Evolutionary conservation across 2,329 filamentous ascomycete genomes (phyloP).

Genomic region (Talaromyces sp.): DNA sequence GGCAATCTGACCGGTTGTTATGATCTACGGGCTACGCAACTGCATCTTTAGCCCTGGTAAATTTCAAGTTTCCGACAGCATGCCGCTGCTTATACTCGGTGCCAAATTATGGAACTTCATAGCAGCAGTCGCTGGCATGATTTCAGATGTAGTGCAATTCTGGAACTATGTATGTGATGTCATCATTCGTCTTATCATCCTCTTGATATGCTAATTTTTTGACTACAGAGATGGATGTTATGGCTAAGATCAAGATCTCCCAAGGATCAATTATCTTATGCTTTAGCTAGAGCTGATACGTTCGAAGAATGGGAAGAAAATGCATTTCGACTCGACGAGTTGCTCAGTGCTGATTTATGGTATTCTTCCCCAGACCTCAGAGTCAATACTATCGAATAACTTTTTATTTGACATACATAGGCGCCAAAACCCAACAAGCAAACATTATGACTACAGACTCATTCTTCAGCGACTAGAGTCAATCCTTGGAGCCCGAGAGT

Average conservation of each 20-base stretch:
- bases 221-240: constrained; percentile 55
- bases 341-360: constrained; percentile 79
- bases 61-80: not conserved
- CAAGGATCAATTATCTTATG: constrained; percentile 63
- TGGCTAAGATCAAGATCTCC: constrained; percentile 67
- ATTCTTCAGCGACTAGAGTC: constrained; percentile 73
- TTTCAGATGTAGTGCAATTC: constrained; percentile 60
- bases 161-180: constrained; percentile 55
- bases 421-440: constrained; percentile 76
- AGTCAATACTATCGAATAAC: not conserved
- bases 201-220: not conserved
- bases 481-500: constrained; percentile 65
- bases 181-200: not conserved
- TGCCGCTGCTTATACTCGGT: constrained; percentile 25
- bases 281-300: constrained; percentile 62
- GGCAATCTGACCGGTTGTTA: not conserved
- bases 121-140: constrained; percentile 52
- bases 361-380: constrained; percentile 35
- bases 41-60: not conserved
- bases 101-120: constrained; percentile 28
- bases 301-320: constrained; percentile 86
- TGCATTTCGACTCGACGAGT: constrained; percentile 77
- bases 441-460: constrained; percentile 80
- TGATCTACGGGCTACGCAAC: not conserved
- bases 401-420: constrained; percentile 40